These are phyloP conservation scores for Talaromyces piceae DNA, from an alignment of 2,329 filamentous ascomycete genomes.

Conservation along the genomic window DNA sequence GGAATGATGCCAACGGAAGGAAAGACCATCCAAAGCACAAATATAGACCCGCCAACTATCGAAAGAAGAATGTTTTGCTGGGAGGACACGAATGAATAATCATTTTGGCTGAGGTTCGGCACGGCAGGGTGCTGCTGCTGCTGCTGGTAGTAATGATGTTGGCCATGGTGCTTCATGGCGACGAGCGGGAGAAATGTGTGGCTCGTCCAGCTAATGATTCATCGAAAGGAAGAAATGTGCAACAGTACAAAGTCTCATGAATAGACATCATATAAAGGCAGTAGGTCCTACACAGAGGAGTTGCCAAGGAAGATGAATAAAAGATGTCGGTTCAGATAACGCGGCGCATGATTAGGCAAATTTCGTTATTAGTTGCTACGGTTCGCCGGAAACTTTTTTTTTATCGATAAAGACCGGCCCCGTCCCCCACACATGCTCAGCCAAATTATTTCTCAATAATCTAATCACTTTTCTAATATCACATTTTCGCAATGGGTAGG, in stretches of 20 bases:
- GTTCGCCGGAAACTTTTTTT: constrained; percentile 24
- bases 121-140: constrained; percentile 22
- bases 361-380: constrained; percentile 21
- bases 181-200: constrained; percentile 10
- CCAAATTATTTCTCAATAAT: not conserved
- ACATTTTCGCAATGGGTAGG: constrained; percentile 31
- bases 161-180: constrained; percentile 29
- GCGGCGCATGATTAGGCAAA: constrained; percentile 12
- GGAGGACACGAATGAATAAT: constrained; percentile 20
- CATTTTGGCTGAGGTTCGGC: constrained; percentile 27
- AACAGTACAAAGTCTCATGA: not conserved
- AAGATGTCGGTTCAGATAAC: too few relatives aligned
- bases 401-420: constrained; percentile 28
- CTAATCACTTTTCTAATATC: not conserved
- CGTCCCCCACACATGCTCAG: constrained; percentile 16
- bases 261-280: constrained; percentile 12
- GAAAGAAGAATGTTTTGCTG: constrained; percentile 24
- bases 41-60: constrained; percentile 17
- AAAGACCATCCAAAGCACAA: constrained; percentile 24
- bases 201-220: not conserved
- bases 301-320: not conserved
- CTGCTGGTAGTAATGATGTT: too few relatives aligned
- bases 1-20: constrained; percentile 24
- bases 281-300: not conserved
- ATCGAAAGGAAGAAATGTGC: not conserved